Base-by-base conservation (phyloP, 805 yeast species). In the Pichia thaimueangensis region DNA sequence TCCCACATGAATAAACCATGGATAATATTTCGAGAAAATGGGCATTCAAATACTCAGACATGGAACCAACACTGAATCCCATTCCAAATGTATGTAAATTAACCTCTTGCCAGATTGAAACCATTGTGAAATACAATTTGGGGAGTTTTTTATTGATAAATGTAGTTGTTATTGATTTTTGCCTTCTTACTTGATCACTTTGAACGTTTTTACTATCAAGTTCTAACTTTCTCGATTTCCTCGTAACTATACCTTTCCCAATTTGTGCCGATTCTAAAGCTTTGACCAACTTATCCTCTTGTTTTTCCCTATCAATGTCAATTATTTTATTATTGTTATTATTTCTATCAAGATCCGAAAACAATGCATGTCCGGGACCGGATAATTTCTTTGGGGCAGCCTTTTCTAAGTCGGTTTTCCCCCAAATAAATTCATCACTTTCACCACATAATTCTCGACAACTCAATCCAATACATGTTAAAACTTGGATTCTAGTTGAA, bases 401-500 rank as follows among this genome's bases (percentile, higher is more conserved):
- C 15, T 53, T 56, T 6, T 53, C 52, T 11, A 51, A 47, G 20
- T 47, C 63, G 5, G 72, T 68, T 10, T 64, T 61, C 12, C 65
- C 65, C 36, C 41, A 58, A 2, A 70, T 58, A n/a, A 69, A 69
- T 0, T 57, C 67, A 56, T 82, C 91, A 0, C 88, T 41, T 13
- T 43, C 27, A 3, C 53, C 91, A 34, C 82, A 66, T 9, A 88
- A 65, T 48, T 84, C 87, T 46, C 95, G 62, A 0, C 88, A 86
- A 3, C 85, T 75, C 20, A 88, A 62, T 0, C 89, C 81, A 11
- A 86, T 56, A 0, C 85, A 65, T 5, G 89, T 76, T 16, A 93
- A 59, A 8, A 89, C 67, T 23, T 75, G 63, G 63, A 89, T 68
- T 37, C 97, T 62, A 46, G 82, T 89, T 47, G 84, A 93, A 16